Conservation (phyloP, 2,329 filamentous ascomycete species). For the Gnomoniopsis sp. region DNA sequence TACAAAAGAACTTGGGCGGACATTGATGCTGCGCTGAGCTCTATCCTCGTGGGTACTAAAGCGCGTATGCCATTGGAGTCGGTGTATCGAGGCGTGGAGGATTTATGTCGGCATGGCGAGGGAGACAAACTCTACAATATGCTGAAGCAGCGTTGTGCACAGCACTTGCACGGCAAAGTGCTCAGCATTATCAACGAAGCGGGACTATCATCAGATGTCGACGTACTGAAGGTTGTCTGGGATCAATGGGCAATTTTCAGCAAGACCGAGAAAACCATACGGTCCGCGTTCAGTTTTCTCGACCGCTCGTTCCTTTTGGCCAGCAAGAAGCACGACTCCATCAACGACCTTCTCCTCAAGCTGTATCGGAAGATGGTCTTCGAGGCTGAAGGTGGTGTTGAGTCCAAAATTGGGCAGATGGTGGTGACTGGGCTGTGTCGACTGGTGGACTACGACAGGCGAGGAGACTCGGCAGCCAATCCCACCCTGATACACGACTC, state of each 20-base stretch:
- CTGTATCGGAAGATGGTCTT: constrained; percentile 67
- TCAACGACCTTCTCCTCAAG: constrained; percentile 76
- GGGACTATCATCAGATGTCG: constrained; percentile 53
- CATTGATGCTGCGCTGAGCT: constrained; percentile 67
- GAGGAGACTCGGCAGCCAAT: constrained; percentile 54
- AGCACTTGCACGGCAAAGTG: constrained; percentile 62
- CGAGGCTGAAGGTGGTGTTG: constrained; percentile 21
- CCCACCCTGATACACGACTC: constrained; percentile 66
- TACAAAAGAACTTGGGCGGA: constrained; percentile 73
- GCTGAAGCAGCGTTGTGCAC: constrained; percentile 63
- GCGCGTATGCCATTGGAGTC: constrained; percentile 77
- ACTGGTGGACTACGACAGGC: constrained; percentile 70
- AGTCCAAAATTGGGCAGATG: constrained; percentile 25
- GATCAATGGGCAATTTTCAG: constrained; percentile 75
- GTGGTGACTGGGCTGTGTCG: constrained; percentile 64
- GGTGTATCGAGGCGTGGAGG: constrained; percentile 87
- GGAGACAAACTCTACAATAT: constrained; percentile 65
- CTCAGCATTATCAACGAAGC: constrained; percentile 50
- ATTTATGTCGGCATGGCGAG: constrained; percentile 77
- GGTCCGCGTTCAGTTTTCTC: constrained; percentile 90
- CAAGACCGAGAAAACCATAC: constrained; percentile 63
- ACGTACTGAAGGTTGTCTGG: constrained; percentile 56
- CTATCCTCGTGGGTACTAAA: constrained; percentile 65
- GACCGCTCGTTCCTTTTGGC: constrained; percentile 85
- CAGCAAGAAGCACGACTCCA: constrained; percentile 63